phyloP scores from a whole-genome alignment of 305 asterid species.

The Fraxinus nigra region DNA sequence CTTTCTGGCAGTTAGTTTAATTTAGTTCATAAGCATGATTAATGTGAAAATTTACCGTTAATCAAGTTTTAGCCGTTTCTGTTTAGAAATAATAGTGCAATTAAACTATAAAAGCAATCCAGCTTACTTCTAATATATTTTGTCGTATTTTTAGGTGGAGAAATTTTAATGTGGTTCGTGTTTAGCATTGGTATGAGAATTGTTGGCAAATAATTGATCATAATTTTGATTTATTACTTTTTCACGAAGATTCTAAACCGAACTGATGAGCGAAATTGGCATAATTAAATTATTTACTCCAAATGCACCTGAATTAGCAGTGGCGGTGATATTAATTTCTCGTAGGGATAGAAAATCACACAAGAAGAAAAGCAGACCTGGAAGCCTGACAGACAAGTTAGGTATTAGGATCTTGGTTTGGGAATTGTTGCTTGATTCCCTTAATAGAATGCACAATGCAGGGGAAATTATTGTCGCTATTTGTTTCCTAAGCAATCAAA shows the following conservation, averaged over 20 bases:
- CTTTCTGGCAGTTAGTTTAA: neutral
- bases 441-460: neutral
- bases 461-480: neutral
- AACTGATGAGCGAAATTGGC: neutral
- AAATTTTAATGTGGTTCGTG: neutral
- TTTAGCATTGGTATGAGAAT: neutral
- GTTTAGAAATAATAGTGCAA: conserved; percentile 14
- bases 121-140: neutral
- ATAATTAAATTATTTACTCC: neutral
- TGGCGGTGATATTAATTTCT: neutral
- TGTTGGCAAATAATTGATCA: neutral
- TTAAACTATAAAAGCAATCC: neutral
- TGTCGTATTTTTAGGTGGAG: neutral
- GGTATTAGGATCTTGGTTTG: neutral
- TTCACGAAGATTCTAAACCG: neutral
- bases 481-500: neutral
- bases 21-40: neutral
- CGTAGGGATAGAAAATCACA: neutral
- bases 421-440: neutral
- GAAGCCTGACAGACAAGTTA: neutral
- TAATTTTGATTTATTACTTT: neutral
- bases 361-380: neutral
- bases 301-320: neutral
- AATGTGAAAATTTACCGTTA: neutral
- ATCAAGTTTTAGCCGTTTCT: neutral